These are phyloP conservation scores for Lactarius hengduanensis DNA, from an alignment of 768 basidiomycete species.

Conservation along the genomic window DNA sequence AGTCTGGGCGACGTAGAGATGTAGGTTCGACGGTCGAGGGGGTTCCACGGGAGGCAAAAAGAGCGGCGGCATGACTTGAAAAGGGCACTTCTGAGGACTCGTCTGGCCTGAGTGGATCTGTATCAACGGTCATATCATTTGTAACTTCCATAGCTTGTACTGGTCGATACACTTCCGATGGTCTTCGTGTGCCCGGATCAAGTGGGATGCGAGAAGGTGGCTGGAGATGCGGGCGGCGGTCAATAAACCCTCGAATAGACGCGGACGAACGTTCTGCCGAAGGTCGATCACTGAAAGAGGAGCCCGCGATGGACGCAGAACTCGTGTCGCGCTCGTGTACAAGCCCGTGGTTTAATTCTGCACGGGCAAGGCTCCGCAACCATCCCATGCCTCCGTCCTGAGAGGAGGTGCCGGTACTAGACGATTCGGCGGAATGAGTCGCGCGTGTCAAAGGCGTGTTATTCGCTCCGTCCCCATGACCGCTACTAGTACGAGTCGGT, in stretches of 20 bases:
- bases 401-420: neutral
- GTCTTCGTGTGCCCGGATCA: constrained; percentile 10
- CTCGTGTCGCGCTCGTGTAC: constrained; percentile 16
- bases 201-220: constrained; percentile 14
- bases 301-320: neutral
- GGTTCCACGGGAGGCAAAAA: constrained; percentile 24
- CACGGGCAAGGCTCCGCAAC: constrained; percentile 20
- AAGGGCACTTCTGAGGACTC: constrained; percentile 26
- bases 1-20: constrained; percentile 15
- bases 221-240: constrained; percentile 15
- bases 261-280: constrained; percentile 10
- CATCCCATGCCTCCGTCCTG: constrained; percentile 15
- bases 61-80: constrained; percentile 27
- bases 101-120: constrained; percentile 9
- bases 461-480: constrained; percentile 10
- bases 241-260: constrained; percentile 18
- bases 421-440: constrained; percentile 11
- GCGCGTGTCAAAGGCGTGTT: constrained; percentile 10
- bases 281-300: constrained; percentile 8
- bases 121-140: constrained; percentile 2
- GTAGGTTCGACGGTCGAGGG: constrained; percentile 12
- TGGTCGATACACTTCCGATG: constrained; percentile 17
- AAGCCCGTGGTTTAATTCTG: constrained; percentile 17
- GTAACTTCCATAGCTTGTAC: constrained; percentile 9
- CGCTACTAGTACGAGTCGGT: constrained; percentile 4